Percentiles rank a stretch among this genome's conserved stretches.
Evolutionary conservation across 441 rosid species (phyloP).

Genomic region (Manihot esculenta): DNA sequence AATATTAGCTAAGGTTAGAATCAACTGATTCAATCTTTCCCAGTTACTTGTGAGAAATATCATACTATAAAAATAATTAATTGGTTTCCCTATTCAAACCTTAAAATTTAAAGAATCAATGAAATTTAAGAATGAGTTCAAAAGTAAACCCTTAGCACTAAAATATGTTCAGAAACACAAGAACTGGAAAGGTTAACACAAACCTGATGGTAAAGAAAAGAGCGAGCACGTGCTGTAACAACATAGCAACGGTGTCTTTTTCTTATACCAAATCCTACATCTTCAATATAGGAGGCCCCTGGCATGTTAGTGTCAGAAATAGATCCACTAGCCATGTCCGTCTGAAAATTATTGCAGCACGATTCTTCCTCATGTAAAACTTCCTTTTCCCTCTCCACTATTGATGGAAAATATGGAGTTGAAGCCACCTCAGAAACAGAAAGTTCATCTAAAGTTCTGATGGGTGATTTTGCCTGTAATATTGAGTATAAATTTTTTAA

Average conservation of each 20-base stretch:
- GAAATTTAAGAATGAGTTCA: no score
- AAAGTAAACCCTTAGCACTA: no score
- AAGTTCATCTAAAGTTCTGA: conserved; percentile 79
- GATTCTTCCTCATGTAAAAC: conserved; percentile 32
- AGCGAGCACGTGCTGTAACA: conserved; percentile 67
- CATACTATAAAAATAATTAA: no score
- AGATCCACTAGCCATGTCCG: conserved; percentile 26
- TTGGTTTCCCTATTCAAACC: no score
- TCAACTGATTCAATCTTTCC: no score
- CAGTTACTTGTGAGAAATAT: no score
- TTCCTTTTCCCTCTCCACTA: conserved; percentile 40
- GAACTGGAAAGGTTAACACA: conserved; percentile 11
- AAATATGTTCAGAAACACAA: background rate
- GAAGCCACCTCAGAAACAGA: conserved; percentile 63
- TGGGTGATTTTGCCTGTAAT: conserved; percentile 75
- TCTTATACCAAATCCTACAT: conserved; percentile 58
- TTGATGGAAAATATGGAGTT: conserved; percentile 72
- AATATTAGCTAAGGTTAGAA: no score
- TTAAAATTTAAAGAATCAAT: no score
- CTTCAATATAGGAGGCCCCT: conserved; percentile 26
- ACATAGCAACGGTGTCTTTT: conserved; percentile 63
- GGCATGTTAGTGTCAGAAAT: conserved; percentile 13
- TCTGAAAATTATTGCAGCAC: conserved; percentile 26
- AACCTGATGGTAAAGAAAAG: conserved; percentile 97
- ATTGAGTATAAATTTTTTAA: background rate